Percentiles rank a stretch among this genome's conserved stretches.
phyloP scores from a whole-genome alignment of 306 rosid genomes.

The Prosopis cineraria region DNA sequence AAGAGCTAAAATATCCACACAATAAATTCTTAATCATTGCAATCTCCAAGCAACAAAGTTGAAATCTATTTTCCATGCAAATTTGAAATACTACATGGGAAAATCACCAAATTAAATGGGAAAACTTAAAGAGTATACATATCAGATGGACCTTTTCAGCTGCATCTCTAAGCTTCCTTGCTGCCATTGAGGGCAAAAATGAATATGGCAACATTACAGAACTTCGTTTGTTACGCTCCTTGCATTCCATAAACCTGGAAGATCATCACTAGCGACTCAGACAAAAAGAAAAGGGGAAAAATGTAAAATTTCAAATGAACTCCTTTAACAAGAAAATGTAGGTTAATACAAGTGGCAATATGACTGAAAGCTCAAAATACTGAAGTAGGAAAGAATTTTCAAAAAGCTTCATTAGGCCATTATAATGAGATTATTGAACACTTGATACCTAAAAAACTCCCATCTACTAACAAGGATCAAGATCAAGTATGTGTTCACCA shows the following conservation, averaged over 20 bases:
- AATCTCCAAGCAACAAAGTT: conserved; percentile 6
- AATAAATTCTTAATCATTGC: not conserved
- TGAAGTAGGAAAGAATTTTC: not conserved
- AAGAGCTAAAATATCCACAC: not conserved
- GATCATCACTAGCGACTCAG: conserved; percentile 29
- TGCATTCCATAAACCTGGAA: conserved; percentile 97
- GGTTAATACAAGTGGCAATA: conserved; percentile 6
- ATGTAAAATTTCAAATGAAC: not conserved
- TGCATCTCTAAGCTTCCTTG: conserved; percentile 65
- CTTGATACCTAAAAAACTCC: not conserved
- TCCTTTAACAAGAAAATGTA: conserved; percentile 1
- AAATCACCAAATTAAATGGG: not conserved
- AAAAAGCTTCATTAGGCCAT: not conserved
- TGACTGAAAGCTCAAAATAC: not conserved
- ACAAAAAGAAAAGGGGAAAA: not conserved
- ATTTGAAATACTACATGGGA: conserved; percentile 10
- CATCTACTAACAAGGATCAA: not conserved
- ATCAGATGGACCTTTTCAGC: conserved; percentile 71
- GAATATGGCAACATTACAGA: conserved; percentile 72
- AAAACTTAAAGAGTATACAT: conserved; percentile 21
- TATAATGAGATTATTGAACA: not conserved
- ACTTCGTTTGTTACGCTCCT: conserved; percentile 86
- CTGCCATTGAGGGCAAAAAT: conserved; percentile 83
- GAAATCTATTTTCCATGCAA: not conserved
- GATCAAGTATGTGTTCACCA: not conserved